Evolutionary conservation across 352 stramenopile species (phyloP).

Genomic region (Phytophthora citricola): DNA sequence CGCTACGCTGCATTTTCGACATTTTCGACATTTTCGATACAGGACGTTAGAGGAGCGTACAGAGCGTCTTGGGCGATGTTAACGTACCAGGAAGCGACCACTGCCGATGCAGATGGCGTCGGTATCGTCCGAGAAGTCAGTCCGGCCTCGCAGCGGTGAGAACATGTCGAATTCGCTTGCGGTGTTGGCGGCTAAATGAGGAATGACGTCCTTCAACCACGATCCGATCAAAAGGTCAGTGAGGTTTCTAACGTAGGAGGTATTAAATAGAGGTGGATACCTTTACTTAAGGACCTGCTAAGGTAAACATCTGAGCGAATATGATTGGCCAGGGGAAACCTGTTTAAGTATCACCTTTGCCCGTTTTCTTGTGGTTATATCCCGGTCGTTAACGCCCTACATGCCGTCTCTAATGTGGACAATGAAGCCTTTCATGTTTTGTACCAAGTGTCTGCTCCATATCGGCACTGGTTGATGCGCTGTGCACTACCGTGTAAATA

Average conservation of each 20-base stretch:
- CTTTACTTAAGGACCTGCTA: conserved; percentile 4
- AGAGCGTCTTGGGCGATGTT: not conserved
- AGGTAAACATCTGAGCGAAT: not conserved
- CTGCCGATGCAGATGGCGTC: conserved; percentile 68
- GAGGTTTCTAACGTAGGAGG: too few relatives aligned
- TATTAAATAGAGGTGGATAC: not conserved
- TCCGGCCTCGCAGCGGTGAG: conserved; percentile 27
- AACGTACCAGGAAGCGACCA: conserved; percentile 72
- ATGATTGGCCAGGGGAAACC: too few relatives aligned
- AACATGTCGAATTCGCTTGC: conserved; percentile 28
- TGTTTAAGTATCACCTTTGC: too few relatives aligned
- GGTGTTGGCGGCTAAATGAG: conserved; percentile 9
- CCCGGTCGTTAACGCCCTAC: too few relatives aligned
- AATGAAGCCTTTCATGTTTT: too few relatives aligned
- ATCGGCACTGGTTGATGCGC: too few relatives aligned
- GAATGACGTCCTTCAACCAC: conserved; percentile 17
- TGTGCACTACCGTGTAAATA: too few relatives aligned
- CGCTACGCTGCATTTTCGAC: conserved; percentile 45
- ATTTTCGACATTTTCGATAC: conserved; percentile 3
- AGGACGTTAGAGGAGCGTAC: not conserved
- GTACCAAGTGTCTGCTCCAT: too few relatives aligned
- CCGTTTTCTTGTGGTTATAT: too few relatives aligned
- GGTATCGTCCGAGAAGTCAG: conserved; percentile 34
- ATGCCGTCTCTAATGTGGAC: too few relatives aligned
- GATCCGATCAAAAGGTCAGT: not conserved